Evolutionary conservation across 2,329 filamentous ascomycete genomes (phyloP), one percentile per base, ranked within the genome.

Genomic region (Emmonsiellopsis sp.): DNA sequence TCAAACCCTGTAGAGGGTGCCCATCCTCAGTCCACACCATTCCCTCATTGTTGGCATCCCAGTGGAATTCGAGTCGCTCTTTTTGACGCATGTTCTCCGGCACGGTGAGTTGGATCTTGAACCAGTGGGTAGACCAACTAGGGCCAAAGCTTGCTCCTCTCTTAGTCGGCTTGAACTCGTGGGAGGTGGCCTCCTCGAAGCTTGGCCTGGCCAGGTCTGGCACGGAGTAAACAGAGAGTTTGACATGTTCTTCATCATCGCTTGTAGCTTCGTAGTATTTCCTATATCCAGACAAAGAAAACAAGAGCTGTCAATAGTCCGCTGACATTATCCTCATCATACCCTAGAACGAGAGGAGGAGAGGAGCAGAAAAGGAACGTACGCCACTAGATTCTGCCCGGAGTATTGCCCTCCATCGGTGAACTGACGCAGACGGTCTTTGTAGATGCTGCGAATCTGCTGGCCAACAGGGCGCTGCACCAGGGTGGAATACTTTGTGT

Each of bases 81-180:
- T 93, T 89, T 58, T 89, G 74, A 30, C 71, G 74, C 63, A 96
- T 80, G 10, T 88, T 75, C 53, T 81, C 67, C 7, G 93, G 92
- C 11, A 97, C 79, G 4, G 81, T 88, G 57, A 98, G 74, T 54
- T 85, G 76, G 53, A 96, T 81, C 62, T 84, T 88, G 79, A 98
- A 95, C 93, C 93, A 98, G 70, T 97, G 93, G 7, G 93, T 98
- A 1, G 90, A 87, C 93, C 93, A 98, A 37, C 90, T 93, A 1
- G 93, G 93, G 0, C 93, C 93, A 62, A 97, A 97, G 6, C 77
- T 82, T 54, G 86, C 79, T 55, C 92, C 91, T 52, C 90, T 83
- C 15, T 80, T 75, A 7, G 91, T 87, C 48, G 84, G 79, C 50
- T 79, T 80, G 74, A 92, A 98, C 6, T 84, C 74, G 61, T 94